A percentile compares a stretch with the other conserved stretches of the same genome.
These are phyloP conservation scores for Fusarium verrucosum DNA, from an alignment of 2,329 filamentous ascomycete genomes.

Conservation along the genomic window DNA sequence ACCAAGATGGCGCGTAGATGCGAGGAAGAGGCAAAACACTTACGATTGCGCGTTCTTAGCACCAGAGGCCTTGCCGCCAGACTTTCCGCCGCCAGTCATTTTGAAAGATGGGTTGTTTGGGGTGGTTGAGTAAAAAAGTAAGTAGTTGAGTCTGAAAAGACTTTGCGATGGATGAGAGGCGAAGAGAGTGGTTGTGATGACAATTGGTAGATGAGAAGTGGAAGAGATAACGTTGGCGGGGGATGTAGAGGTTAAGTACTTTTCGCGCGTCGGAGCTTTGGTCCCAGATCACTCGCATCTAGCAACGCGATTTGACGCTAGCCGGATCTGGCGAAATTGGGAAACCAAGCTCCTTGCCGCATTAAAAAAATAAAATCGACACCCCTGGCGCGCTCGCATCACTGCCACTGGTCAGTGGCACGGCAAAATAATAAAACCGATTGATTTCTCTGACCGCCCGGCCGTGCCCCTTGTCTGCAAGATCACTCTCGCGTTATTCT, in stretches of 20 bases:
- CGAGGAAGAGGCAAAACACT: conserved; percentile 52
- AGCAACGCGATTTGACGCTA: conserved; percentile 46
- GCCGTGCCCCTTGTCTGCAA: conserved; percentile 4
- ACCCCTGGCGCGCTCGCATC: conserved; percentile 36
- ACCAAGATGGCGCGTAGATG: conserved; percentile 1
- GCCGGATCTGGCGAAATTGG: conserved; percentile 47
- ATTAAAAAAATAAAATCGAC: conserved; percentile 44
- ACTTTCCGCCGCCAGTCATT: conserved; percentile 99
- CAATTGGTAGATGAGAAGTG: conserved; percentile 50
- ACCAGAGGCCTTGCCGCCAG: conserved; percentile 99
- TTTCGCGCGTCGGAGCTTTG: conserved; percentile 57
- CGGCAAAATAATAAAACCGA: conserved; percentile 42
- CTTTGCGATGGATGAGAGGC: conserved; percentile 40
- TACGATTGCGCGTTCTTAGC: conserved; percentile 99
- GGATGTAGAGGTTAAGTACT: conserved; percentile 64
- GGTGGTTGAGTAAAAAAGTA: conserved; percentile 25
- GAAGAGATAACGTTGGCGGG: conserved; percentile 54
- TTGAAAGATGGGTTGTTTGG: conserved; percentile 64
- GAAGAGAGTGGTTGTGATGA: conserved; percentile 51
- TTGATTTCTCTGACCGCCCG: conserved; percentile 18
- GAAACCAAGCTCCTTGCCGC: conserved; percentile 19
- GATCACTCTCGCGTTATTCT: conserved; percentile 30
- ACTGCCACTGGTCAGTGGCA: neutral
- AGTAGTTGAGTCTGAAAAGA: conserved; percentile 30
- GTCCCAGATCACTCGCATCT: conserved; percentile 61